Evolutionary conservation across 2,329 filamentous ascomycete genomes (phyloP).

Genomic region (Penicillium sclerotiorum): DNA sequence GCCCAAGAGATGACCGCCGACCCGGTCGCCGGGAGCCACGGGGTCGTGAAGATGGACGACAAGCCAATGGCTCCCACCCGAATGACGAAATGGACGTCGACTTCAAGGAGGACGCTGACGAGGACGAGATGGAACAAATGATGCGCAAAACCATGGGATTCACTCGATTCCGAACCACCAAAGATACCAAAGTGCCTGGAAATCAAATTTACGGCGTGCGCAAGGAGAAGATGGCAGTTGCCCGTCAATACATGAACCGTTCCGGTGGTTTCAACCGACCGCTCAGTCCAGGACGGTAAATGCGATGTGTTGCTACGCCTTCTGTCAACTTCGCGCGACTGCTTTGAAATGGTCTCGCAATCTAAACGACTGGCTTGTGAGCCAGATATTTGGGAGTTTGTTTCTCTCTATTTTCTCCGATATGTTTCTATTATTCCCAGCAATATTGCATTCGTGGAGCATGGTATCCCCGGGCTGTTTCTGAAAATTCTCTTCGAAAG

Average conservation of each 20-base stretch:
- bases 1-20: constrained; percentile 35
- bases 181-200: constrained; percentile 83
- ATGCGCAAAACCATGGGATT: constrained; percentile 94
- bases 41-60: constrained; percentile 24
- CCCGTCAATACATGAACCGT: constrained; percentile 87
- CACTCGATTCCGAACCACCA: constrained; percentile 79
- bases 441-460: constrained; percentile 36
- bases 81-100: constrained; percentile 40
- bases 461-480: constrained; percentile 23
- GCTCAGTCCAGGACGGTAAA: constrained; percentile 48
- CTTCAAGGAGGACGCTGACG: constrained; percentile 54
- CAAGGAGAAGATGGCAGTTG: constrained; percentile 93
- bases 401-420: constrained; percentile 6
- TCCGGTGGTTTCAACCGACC: constrained; percentile 54
- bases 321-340: too few relatives aligned
- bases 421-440: constrained; percentile 14
- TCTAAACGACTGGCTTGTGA: constrained; percentile 3
- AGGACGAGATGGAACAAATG: constrained; percentile 68
- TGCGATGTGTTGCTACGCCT: too few relatives aligned
- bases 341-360: not conserved
- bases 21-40: constrained; percentile 34
- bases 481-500: constrained; percentile 11
- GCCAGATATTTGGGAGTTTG: constrained; percentile 11
- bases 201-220: constrained; percentile 81
- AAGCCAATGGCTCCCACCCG: constrained; percentile 28